Base-by-base conservation (phyloP, 495 filamentous ascomycete genomes). In the Aspergillus funiculosus region DNA sequence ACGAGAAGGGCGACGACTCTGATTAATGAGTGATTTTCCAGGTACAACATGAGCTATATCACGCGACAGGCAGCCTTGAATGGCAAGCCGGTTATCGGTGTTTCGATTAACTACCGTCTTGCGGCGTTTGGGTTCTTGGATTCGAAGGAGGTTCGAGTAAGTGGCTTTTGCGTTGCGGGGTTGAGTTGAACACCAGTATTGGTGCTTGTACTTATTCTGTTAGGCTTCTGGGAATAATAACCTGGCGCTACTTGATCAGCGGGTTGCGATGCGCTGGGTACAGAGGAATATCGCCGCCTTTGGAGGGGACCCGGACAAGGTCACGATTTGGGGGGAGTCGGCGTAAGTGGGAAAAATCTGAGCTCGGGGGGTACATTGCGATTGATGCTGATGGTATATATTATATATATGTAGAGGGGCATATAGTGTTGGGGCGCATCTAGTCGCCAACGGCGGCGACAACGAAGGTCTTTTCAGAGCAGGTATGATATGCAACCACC, bases 21-120 rank as follows among this genome's bases (percentile, higher is more conserved):
- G n/a, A 29, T 22, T 9, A 22, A 47, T 30, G 13, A 9, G 11
- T 18, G 10, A 15, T 1, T 13, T 22, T 31, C 14, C 5, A 32
- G 63, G 37, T 67, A 67, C 24, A 67, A 67, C 10, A 57, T 67
- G 64, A 67, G 59, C 21, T 67, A 67, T 46, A 53, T 67, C 13
- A 46, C 63, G 8, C 54, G 58, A 17, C 64, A 67, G 36, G 58
- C 62, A 8, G 60, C 52, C 2, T 28, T 59, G 30, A 62, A 57
- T 35, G 73, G 68, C 1, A 80, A 84, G 53, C 79, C 81, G 2
- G 75, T 88, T 35, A 57, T 90, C 5, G 69, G 86, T 20, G 78
- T 90, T 6, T 81, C 79, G 50, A 81, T 89, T 61, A 89, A 87
- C 52, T 88, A 88, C 50, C 78, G 86, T 5, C 72, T 89, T 19